A percentile compares a stretch with the other conserved stretches of the same genome.
Conservation (phyloP, 257 asterid species). For the Lavandula angustifolia region DNA sequence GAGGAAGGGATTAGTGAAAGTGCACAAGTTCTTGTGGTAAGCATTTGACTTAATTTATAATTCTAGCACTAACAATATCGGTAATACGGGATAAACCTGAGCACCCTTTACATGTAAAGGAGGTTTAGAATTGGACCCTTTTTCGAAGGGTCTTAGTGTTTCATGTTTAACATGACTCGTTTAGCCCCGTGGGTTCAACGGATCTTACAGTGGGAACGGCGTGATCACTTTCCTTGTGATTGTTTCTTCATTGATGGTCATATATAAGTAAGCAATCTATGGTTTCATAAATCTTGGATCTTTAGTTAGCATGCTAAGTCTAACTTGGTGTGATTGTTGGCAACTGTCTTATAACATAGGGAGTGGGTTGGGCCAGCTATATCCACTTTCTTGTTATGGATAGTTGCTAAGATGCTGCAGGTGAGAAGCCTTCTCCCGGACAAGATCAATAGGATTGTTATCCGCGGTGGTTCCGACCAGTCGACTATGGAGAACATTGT, state of each 20-base stretch:
- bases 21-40: slow-evolving; percentile 75
- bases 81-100: too few species aligned
- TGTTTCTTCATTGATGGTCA: slow-evolving; percentile 41
- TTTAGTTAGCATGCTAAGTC: background rate
- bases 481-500: slow-evolving; percentile 73
- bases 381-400: slow-evolving; percentile 53
- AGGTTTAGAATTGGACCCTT: too few species aligned
- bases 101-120: too few species aligned
- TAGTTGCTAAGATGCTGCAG: slow-evolving; percentile 50
- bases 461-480: slow-evolving; percentile 61
- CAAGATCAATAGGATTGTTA: slow-evolving; percentile 48
- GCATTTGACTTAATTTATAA: slow-evolving; percentile 8
- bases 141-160: slow-evolving; percentile 67
- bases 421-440: slow-evolving; percentile 41
- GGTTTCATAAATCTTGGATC: background rate
- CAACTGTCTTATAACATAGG: slow-evolving; percentile 35
- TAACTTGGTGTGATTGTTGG: background rate
- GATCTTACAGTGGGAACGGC: slow-evolving; percentile 59
- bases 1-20: slow-evolving; percentile 83
- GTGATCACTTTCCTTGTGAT: slow-evolving; percentile 39
- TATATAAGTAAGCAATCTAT: slow-evolving; percentile 58
- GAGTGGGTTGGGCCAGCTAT: slow-evolving; percentile 76
- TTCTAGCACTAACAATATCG: too few species aligned
- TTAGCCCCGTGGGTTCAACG: slow-evolving; percentile 41
- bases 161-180: slow-evolving; percentile 45